Base-by-base conservation (phyloP, 495 filamentous ascomycete species). In the Immersiella caudata region DNA sequence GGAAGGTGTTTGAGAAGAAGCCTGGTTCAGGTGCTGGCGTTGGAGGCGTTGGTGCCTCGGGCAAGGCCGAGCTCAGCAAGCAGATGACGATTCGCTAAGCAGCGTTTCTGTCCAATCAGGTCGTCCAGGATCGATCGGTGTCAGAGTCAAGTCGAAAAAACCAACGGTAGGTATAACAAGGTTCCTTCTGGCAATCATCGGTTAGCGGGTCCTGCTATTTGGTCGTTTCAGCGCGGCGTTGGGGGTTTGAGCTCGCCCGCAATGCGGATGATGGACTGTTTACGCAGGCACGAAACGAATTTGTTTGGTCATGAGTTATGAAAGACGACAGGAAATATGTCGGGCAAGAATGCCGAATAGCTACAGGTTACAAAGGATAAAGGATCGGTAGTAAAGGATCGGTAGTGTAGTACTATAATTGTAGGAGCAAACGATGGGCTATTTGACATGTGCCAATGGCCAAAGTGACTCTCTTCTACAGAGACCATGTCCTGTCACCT, bases 1-100 rank as follows among this genome's bases (percentile, higher is more conserved):
- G 95, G 95, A 99, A 98, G 88, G 81, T 98, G 69, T 99, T 99
- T 71, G 95, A 99, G 86, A 97, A 96, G 87, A 97, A 97, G 85
- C 80, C 93, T 24, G 94, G 93, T 29, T 81, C 87, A 14, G 76
- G 86, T 49, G 71, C 80, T 16, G 82, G 88, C 46, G 83, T 84
- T 21, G 84, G 85, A 66, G 90, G 89, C 71, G 77, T 80, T 56
- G 88, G 85, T 11, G 66, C 81, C 14, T 81, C 81, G 8, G 67
- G 58, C 69, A 87, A 86, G 80, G 84, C 84, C 18, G 88, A 90
- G 69, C 89, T 97, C 86, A 87, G 86, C 73, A 97, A 97, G 87
- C 92, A 93, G 78, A 96, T 97, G 93, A 98, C 95, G 60, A 98
- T 98, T 77, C 92, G 94, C 65, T 98, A 90, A 84, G 71, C 57